Conservation (phyloP, 148 eudicot species). For the Chenopodium album region DNA sequence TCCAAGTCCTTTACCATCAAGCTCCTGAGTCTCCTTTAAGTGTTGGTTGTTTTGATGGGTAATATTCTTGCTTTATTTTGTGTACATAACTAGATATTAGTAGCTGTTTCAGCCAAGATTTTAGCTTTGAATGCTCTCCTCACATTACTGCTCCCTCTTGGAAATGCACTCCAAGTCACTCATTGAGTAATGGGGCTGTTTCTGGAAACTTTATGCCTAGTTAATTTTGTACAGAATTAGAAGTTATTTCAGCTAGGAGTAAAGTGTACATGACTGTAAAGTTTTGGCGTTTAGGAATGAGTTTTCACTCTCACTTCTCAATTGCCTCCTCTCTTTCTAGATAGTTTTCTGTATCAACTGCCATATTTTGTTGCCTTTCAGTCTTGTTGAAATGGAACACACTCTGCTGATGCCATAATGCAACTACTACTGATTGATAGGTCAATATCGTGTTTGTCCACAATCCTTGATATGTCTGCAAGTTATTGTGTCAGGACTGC, state of each 20-base stretch:
- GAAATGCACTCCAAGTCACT: neutral
- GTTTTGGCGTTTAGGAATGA: neutral
- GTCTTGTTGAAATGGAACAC: neutral
- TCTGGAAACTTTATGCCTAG: neutral
- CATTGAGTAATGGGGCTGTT: neutral
- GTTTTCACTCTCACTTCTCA: neutral
- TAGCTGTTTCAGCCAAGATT: neutral
- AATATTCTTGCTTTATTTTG: neutral
- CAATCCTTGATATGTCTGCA: neutral
- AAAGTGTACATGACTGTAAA: neutral
- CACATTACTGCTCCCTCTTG: neutral
- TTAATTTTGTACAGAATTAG: constrained; percentile 18
- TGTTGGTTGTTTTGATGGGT: too few species aligned
- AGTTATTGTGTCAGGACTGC: neutral
- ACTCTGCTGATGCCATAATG: neutral
- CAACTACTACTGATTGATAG: neutral
- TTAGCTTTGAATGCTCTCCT: neutral
- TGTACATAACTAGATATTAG: neutral
- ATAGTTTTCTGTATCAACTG: neutral
- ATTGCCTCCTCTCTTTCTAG: neutral
- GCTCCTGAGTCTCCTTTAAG: neutral
- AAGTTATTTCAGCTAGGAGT: constrained; percentile 2
- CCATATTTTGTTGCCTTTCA: neutral
- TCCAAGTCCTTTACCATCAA: neutral
- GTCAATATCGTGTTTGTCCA: neutral